A percentile compares a stretch with the other conserved stretches of the same genome.
These are phyloP conservation scores for Mycosphaerella arachidis DNA, from an alignment of 2,329 filamentous ascomycete species.

Conservation along the genomic window DNA sequence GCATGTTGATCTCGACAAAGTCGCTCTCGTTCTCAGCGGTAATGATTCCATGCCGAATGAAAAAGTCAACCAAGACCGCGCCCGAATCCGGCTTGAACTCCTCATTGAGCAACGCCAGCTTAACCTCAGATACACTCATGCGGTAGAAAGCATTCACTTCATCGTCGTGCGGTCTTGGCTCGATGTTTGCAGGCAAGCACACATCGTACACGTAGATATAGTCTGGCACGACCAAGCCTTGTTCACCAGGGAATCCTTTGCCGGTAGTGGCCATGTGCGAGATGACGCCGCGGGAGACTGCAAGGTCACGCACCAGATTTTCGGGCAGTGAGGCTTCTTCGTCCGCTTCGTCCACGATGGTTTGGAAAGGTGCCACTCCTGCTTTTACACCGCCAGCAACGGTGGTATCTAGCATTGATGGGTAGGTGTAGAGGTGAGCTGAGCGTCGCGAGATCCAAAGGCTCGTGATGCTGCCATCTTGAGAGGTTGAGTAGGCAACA, in stretches of 20 bases:
- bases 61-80: slow-evolving; percentile 80
- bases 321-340: slow-evolving; percentile 82
- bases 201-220: slow-evolving; percentile 87
- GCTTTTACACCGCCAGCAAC: slow-evolving; percentile 81
- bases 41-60: slow-evolving; percentile 75
- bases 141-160: slow-evolving; percentile 82
- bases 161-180: slow-evolving; percentile 73
- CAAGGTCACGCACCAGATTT: slow-evolving; percentile 57
- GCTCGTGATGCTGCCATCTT: slow-evolving; percentile 37
- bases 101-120: slow-evolving; percentile 61
- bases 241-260: slow-evolving; percentile 69
- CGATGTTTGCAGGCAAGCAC: slow-evolving; percentile 62
- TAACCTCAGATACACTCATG: slow-evolving; percentile 68
- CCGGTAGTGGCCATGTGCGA: slow-evolving; percentile 80
- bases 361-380: slow-evolving; percentile 74
- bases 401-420: slow-evolving; percentile 84
- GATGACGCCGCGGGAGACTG: slow-evolving; percentile 61
- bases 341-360: slow-evolving; percentile 75
- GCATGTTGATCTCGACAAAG: slow-evolving; percentile 67
- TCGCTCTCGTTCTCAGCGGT: slow-evolving; percentile 73
- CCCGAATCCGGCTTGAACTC: slow-evolving; percentile 91
- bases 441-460: slow-evolving; percentile 80
- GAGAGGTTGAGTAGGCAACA: slow-evolving; percentile 59
- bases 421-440: slow-evolving; percentile 75
- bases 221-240: slow-evolving; percentile 78